Evolutionary conservation across 768 basidiomycete species (phyloP), one percentile per base, ranked within the genome.

Genomic region (Trichaptum fuscoviolaceum): DNA sequence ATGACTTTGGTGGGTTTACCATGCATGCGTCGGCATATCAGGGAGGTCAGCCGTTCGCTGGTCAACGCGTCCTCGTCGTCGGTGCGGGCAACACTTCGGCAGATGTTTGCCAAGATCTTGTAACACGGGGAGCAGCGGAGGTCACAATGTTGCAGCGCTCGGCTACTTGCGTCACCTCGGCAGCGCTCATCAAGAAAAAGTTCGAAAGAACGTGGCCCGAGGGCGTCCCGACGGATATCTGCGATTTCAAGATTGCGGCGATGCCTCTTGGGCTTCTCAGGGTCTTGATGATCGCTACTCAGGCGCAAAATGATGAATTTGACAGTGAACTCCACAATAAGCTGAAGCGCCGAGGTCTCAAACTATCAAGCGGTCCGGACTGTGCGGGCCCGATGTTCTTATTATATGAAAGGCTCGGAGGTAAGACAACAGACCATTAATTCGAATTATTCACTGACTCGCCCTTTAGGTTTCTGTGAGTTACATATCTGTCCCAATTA

Each of bases 71-170:
- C 57, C 69, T 81, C 30, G 79, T 82, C 23, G 72, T 82, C 18
- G 81, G 81, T 20, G 77, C 81, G 7, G 79, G 77, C 24, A 80
- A 80, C 64, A 76, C 75, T 0, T 71, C 78, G 1, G 77, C 78
- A 18, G 79, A 80, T 66, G 69, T 81, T 15, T 77, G 77, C 64
- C 77, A 77, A 62, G 81, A 82, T 67, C 73, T 80, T 2, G 67
- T 69, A 0, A 63, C 70, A 9, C 72, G 74, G 12, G 76, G 75
- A 24, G 80, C 79, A 7, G 64, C 69, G 35, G 70, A 71, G 0
- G 76, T 81, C 24, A 81, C 80, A 0, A 81, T 82, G 78, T 73
- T 82, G 23, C 80, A 82, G 63, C 77, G 82, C 17, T 79, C 80
- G 1, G 71, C 76, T 1, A 82, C 78, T 12, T 77, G 75, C 66